Base-by-base conservation (phyloP, 495 filamentous ascomycete species). In the Trichoderma gamsii region DNA sequence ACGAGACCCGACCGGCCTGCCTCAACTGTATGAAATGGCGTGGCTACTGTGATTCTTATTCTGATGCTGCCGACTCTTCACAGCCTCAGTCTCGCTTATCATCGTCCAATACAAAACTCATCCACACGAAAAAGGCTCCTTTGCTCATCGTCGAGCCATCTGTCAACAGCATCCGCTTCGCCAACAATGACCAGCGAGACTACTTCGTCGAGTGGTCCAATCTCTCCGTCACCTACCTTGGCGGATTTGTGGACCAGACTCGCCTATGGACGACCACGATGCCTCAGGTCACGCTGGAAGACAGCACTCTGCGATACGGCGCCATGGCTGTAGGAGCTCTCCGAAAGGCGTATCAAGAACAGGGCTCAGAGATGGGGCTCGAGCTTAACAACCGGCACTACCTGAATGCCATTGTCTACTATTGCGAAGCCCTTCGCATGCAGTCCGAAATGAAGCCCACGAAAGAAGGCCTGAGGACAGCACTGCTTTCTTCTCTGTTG, bases 41-140 rank as follows among this genome's bases (percentile, higher is more conserved):
- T 46, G 79, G 83, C 21, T 75, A 78, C 63, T 86, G 84, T 71
- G 83, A 81, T 66, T 82, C 82, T 25, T 84, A 84, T 67, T 76
- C 76, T 0, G 65, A 32, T 21, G 12, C 35, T 43, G 41, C 63
- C 41, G 23, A 23, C 56, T 32, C 56, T 32, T 61, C 25, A 2
- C 23, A 61, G 4, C 23, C 8, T 32, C 56, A 61, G 15, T 61
- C 56, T 61, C 56, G 27, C 11, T 3, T 25, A 12, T 13, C 21
- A 15, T 5, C 29, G 29, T 61, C 59, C 46, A 56, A 25, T 11
- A 43, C 12, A 29, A 44, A 49, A n/a, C 38, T 64, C 15, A 51
- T 66, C 18, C 65, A 51, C 18, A 32, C 65, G 0, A 66, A 66
- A 49, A 66, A 51, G 44, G 61, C 66, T 8, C 23, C 44, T 15